Evolutionary conservation across 495 filamentous ascomycete species (phyloP).

Genomic region (Penicillium pulvis): DNA sequence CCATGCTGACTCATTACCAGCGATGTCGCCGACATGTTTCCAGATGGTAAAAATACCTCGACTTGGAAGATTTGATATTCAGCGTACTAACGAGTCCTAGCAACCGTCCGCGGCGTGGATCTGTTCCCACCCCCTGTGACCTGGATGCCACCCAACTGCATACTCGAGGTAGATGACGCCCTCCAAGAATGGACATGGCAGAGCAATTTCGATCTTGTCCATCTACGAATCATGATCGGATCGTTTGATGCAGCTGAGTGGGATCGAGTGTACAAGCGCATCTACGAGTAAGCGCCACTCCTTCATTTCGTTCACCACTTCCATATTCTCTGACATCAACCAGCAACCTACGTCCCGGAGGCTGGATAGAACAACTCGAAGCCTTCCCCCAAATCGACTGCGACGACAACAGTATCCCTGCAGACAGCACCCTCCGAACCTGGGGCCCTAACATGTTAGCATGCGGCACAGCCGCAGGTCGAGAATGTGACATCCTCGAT

Average conservation of each 20-base stretch:
- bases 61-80: neutral
- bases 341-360: slow-evolving; percentile 36
- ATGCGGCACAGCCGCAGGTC: neutral
- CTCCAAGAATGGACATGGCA: slow-evolving; percentile 32
- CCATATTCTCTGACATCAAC: neutral
- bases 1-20: neutral
- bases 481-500: neutral
- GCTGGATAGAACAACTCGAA: slow-evolving; percentile 57
- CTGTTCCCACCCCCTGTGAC: slow-evolving; percentile 25
- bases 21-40: slow-evolving; percentile 4
- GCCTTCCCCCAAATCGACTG: slow-evolving; percentile 33
- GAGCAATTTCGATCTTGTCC: slow-evolving; percentile 32
- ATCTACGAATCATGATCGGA: slow-evolving; percentile 26
- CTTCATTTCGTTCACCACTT: neutral
- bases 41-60: neutral
- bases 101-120: slow-evolving; percentile 26
- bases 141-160: slow-evolving; percentile 36
- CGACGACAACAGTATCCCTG: slow-evolving; percentile 37
- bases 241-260: slow-evolving; percentile 29
- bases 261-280: slow-evolving; percentile 26
- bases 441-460: slow-evolving; percentile 1
- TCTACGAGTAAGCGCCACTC: slow-evolving; percentile 10
- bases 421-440: neutral
- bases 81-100: slow-evolving; percentile 3
- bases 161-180: slow-evolving; percentile 34